Evolutionary conservation across 306 rosid species (phyloP).

Genomic region (Vigna mungo): DNA sequence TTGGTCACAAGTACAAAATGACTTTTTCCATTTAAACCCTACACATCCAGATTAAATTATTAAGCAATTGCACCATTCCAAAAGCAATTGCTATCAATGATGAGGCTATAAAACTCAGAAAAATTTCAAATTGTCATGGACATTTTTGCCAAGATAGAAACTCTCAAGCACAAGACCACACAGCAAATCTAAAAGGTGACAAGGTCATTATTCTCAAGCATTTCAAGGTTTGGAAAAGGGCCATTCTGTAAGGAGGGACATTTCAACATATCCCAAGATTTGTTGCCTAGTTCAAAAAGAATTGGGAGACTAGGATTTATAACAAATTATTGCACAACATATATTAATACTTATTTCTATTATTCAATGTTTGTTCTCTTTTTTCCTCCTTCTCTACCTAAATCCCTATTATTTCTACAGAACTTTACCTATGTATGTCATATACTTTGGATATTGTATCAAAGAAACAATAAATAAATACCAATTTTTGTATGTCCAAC

Average conservation of each 20-base stretch:
- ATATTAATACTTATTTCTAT: constrained; percentile 17
- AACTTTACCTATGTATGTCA: constrained; percentile 20
- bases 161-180: background rate
- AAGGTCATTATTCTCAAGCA: background rate
- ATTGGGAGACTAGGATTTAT: background rate
- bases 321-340: constrained; percentile 25
- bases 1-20: constrained; percentile 96
- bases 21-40: constrained; percentile 87
- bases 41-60: constrained; percentile 49
- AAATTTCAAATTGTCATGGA: background rate
- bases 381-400: constrained; percentile 19
- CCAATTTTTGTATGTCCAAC: constrained; percentile 95
- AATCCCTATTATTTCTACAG: background rate
- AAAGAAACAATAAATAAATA: constrained; percentile 46
- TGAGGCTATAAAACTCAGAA: background rate
- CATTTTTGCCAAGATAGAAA: background rate
- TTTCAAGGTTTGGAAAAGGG: background rate
- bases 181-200: background rate
- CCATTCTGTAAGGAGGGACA: background rate
- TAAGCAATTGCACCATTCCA: constrained; percentile 32
- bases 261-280: background rate
- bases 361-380: constrained; percentile 8
- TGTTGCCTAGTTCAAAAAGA: background rate
- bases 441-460: constrained; percentile 30
- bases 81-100: background rate